phyloP scores from a whole-genome alignment of 129 eudicot genomes.

The Tagetes erecta region DNA sequence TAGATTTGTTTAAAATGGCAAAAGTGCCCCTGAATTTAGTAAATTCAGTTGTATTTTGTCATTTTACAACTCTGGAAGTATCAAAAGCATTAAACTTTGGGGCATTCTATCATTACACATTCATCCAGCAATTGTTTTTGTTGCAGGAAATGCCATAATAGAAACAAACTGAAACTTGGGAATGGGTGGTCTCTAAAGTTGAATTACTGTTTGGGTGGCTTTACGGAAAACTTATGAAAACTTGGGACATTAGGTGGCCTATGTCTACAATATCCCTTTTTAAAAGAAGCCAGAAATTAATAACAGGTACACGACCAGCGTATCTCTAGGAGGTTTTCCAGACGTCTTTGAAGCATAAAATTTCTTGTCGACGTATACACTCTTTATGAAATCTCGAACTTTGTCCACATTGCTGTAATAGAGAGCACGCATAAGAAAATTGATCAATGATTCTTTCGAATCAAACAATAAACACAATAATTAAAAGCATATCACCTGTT shows the following conservation, averaged over 20 bases:
- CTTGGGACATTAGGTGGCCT: not conserved
- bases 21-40: not conserved
- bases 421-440: slow-evolving; percentile 19
- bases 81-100: not conserved
- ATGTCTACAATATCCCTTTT: not conserved
- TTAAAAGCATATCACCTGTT: slow-evolving; percentile 55
- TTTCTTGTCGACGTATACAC: slow-evolving; percentile 75
- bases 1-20: not conserved
- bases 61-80: not conserved
- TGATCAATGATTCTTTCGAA: not conserved
- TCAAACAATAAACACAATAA: slow-evolving; percentile 9
- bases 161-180: not conserved
- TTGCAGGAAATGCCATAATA: not conserved
- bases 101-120: not conserved
- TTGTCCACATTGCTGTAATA: slow-evolving; percentile 73
- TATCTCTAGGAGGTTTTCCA: slow-evolving; percentile 85
- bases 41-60: not conserved
- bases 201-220: slow-evolving; percentile 1
- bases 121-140: not conserved
- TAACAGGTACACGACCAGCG: slow-evolving; percentile 44
- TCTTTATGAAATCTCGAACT: slow-evolving; percentile 80
- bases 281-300: not conserved
- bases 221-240: not conserved
- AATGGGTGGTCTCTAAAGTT: not conserved
- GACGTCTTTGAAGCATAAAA: slow-evolving; percentile 59